These are phyloP conservation scores for Penicillium salamii DNA, from an alignment of 495 filamentous ascomycete species.

Conservation along the genomic window DNA sequence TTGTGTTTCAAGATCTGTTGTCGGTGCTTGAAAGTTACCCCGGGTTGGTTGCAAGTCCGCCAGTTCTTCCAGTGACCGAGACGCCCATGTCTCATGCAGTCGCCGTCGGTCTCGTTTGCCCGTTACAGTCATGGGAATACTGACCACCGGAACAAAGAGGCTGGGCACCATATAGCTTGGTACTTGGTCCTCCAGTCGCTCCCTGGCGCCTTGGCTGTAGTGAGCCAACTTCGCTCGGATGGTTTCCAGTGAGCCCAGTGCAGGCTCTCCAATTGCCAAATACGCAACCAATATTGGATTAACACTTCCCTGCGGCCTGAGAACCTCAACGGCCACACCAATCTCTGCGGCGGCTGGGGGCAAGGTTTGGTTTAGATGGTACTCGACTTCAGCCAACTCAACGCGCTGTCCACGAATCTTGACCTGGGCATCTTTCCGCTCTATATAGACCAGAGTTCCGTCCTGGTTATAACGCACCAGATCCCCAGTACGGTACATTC, in stretches of 20 bases:
- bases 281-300: not conserved
- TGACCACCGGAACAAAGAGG: not conserved
- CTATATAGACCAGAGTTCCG: constrained; percentile 21
- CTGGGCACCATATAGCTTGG: not conserved
- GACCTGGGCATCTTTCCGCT: constrained; percentile 35
- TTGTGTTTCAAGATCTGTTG: too few relatives aligned
- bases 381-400: constrained; percentile 40
- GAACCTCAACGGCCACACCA: not conserved
- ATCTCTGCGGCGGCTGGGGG: too few relatives aligned
- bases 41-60: too few relatives aligned
- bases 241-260: not conserved
- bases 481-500: constrained; percentile 10
- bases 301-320: not conserved
- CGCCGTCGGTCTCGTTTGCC: not conserved
- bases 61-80: not conserved
- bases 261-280: not conserved
- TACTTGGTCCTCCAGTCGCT: not conserved
- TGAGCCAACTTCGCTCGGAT: not conserved
- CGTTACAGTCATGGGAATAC: not conserved
- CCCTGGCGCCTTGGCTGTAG: not conserved
- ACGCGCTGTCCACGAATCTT: constrained; percentile 43
- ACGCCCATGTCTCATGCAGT: not conserved
- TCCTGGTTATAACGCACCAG: constrained; percentile 18
- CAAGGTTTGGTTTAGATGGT: constrained; percentile 6
- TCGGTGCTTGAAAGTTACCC: too few relatives aligned